These are phyloP conservation scores for Thielaviopsis populi DNA, from an alignment of 2,329 filamentous ascomycete species.

Conservation along the genomic window DNA sequence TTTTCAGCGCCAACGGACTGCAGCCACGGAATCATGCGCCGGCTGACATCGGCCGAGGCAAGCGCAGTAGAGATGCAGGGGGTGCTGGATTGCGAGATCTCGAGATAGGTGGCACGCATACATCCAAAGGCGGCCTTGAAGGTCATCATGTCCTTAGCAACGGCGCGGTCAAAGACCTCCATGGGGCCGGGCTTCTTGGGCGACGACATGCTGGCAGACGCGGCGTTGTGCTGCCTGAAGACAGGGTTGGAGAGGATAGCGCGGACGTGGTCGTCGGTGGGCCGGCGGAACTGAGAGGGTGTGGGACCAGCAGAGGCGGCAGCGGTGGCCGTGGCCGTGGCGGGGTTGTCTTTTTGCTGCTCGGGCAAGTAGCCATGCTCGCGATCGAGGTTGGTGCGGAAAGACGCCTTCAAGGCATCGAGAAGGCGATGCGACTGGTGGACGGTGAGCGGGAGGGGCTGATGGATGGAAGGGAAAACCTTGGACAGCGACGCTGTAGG, in stretches of 20 bases:
- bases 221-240: slow-evolving; percentile 27
- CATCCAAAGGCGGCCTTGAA: slow-evolving; percentile 38
- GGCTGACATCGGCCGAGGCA: slow-evolving; percentile 30
- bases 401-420: slow-evolving; percentile 40
- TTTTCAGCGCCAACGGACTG: slow-evolving; percentile 34
- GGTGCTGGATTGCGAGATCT: slow-evolving; percentile 25
- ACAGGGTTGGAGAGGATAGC: slow-evolving; percentile 43
- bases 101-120: slow-evolving; percentile 32
- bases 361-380: slow-evolving; percentile 36
- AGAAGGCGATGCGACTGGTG: slow-evolving; percentile 41
- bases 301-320: slow-evolving; percentile 15
- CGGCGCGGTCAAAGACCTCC: slow-evolving; percentile 41
- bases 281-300: slow-evolving; percentile 21
- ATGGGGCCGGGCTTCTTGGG: slow-evolving; percentile 29
- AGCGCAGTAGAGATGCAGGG: slow-evolving; percentile 25
- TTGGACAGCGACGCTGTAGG: slow-evolving; percentile 17
- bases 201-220: not conserved
- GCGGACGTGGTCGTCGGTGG: slow-evolving; percentile 37
- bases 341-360: slow-evolving; percentile 18
- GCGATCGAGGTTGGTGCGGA: slow-evolving; percentile 41
- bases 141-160: slow-evolving; percentile 42
- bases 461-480: slow-evolving; percentile 33
- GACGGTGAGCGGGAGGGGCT: slow-evolving; percentile 35
- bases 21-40: slow-evolving; percentile 39
- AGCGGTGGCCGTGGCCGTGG: not conserved